A percentile compares a stretch with the other conserved stretches of the same genome.
Conservation (phyloP, 2,329 filamentous ascomycete genomes). For the Curvularia spicifera region DNA sequence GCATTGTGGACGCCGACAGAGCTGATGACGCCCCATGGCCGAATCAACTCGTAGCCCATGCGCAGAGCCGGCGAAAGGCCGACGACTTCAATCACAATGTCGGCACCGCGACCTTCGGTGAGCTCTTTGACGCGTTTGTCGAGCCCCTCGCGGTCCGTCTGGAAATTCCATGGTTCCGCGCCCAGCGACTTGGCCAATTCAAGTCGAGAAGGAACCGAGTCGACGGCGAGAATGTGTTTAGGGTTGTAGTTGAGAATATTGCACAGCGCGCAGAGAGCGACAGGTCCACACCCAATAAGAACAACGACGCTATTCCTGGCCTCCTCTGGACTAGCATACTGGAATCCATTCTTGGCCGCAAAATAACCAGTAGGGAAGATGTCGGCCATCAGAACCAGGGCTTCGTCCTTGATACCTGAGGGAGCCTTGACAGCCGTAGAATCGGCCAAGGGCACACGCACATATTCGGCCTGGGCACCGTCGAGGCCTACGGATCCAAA, state of each 20-base stretch:
- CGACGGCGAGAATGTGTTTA: constrained; percentile 77
- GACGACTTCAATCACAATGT: constrained; percentile 72
- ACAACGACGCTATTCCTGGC: constrained; percentile 74
- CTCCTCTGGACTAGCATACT: constrained; percentile 63
- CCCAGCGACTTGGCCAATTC: constrained; percentile 75
- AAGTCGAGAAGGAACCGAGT: constrained; percentile 76
- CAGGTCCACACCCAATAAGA: constrained; percentile 78
- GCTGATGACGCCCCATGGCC: constrained; percentile 58
- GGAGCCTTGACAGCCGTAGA: constrained; percentile 79
- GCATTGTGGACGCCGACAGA: constrained; percentile 59
- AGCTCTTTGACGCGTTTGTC: constrained; percentile 73
- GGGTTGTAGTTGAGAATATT: constrained; percentile 78
- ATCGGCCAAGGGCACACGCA: constrained; percentile 75
- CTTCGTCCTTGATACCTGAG: constrained; percentile 72
- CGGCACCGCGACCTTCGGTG: constrained; percentile 81
- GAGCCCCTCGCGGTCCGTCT: constrained; percentile 68
- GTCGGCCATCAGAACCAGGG: constrained; percentile 86
- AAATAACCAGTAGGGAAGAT: constrained; percentile 88
- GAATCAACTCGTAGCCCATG: constrained; percentile 57
- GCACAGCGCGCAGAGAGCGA: constrained; percentile 83
- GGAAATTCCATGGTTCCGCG: constrained; percentile 83
- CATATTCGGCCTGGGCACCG: constrained; percentile 82
- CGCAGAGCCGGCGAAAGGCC: constrained; percentile 57
- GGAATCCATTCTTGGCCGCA: constrained; percentile 79
- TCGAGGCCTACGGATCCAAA: constrained; percentile 75